Percentiles rank a stretch among this genome's conserved stretches.
Conservation (phyloP, 345 rosid species). For the Abelmoschus esculentus region DNA sequence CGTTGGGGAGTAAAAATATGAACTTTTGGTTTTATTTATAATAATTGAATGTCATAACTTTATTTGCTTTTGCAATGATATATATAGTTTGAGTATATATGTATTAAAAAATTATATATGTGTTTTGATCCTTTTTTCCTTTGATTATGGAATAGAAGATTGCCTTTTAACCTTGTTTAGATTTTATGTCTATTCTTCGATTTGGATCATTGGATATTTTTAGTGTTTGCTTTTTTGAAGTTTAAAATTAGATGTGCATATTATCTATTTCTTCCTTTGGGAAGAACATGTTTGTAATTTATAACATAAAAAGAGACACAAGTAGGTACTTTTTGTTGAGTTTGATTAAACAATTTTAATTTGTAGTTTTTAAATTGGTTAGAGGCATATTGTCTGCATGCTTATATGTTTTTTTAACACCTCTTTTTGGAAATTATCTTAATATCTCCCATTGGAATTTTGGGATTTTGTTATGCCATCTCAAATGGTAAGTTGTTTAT, state of each 20-base stretch:
- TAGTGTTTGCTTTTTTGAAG: neutral
- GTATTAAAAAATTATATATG: too few species aligned
- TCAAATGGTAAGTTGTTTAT: too few species aligned
- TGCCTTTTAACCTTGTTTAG: neutral
- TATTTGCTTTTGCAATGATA: neutral
- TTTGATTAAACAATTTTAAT: neutral
- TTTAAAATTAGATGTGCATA: neutral
- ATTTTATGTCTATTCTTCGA: neutral
- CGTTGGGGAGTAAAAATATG: neutral
- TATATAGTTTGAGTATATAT: neutral
- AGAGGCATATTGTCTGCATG: neutral
- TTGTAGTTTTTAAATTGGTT: neutral
- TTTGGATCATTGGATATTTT: neutral
- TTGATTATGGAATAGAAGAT: neutral
- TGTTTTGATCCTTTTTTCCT: too few species aligned
- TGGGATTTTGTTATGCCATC: neutral
- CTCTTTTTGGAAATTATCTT: neutral
- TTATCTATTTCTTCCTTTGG: neutral
- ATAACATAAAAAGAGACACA: neutral
- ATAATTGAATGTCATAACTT: neutral
- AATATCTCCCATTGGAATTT: neutral
- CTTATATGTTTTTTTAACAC: neutral
- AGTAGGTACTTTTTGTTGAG: neutral
- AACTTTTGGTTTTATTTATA: neutral
- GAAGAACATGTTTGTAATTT: neutral